A percentile compares a stretch with the other conserved stretches of the same genome.
Evolutionary conservation across 1,284 basidiomycete genomes (phyloP).

Genomic region (Fomitopsis schrenkii): DNA sequence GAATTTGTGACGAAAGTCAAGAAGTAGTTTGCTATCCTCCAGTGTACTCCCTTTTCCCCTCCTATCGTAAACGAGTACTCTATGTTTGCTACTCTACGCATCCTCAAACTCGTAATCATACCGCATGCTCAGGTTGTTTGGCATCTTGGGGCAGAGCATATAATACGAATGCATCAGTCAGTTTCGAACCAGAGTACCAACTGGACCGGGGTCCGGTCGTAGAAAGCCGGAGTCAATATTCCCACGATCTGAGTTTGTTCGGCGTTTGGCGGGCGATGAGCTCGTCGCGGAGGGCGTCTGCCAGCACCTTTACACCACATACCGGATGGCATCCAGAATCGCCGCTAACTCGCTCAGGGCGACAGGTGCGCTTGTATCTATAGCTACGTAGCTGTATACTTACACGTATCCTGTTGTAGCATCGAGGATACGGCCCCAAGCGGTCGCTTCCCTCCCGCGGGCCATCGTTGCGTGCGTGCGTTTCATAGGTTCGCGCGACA

Average conservation of each 20-base stretch:
- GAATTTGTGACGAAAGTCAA: not conserved
- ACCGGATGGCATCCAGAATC: conserved; percentile 66
- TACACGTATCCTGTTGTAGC: conserved; percentile 7
- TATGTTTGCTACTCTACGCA: conserved; percentile 30
- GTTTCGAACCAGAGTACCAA: conserved; percentile 11
- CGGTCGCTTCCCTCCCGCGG: conserved; percentile 49
- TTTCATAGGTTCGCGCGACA: not conserved
- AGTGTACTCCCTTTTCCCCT: conserved; percentile 3
- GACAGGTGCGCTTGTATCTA: conserved; percentile 41
- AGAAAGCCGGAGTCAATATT: conserved; percentile 5
- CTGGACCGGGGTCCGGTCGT: conserved; percentile 8
- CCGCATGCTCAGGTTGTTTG: conserved; percentile 8
- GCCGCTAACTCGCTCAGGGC: conserved; percentile 60
- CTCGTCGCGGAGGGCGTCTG: conserved; percentile 7
- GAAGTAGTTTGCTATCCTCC: not conserved
- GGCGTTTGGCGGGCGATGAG: conserved; percentile 7
- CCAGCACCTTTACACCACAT: conserved; percentile 6
- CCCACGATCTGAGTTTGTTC: conserved; percentile 9
- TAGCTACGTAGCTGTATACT: not conserved
- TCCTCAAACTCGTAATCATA: conserved; percentile 36
- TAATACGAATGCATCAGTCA: conserved; percentile 29
- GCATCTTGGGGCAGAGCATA: conserved; percentile 11
- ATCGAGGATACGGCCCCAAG: conserved; percentile 50
- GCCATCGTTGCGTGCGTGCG: conserved; percentile 52
- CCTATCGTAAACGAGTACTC: no score